Evolutionary conservation across 2,329 filamentous ascomycete species (phyloP).

Genomic region (Ophiocordyceps camponoti-floridani): DNA sequence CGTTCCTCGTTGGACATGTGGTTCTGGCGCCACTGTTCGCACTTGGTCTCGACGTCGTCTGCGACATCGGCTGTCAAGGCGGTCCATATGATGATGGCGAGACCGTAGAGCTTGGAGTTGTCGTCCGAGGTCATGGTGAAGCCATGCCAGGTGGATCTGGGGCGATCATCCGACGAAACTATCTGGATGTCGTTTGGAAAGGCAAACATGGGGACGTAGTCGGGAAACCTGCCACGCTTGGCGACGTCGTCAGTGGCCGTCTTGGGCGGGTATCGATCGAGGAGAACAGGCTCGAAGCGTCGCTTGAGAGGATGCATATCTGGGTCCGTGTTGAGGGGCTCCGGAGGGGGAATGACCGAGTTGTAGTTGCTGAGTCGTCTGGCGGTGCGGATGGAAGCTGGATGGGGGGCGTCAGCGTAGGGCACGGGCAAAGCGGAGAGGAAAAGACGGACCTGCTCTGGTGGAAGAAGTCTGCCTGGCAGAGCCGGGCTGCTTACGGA

Average conservation of each 20-base stretch:
- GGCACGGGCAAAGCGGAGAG: not conserved
- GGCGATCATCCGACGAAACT: constrained; percentile 84
- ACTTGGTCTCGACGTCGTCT: constrained; percentile 66
- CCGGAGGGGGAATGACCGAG: constrained; percentile 85
- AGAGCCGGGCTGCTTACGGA: constrained; percentile 67
- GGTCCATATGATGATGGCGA: constrained; percentile 85
- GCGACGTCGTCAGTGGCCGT: constrained; percentile 63
- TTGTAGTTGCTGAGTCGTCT: constrained; percentile 93
- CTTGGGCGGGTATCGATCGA: constrained; percentile 84
- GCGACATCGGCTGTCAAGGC: constrained; percentile 68
- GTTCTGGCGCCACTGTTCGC: constrained; percentile 66
- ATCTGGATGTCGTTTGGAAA: constrained; percentile 97
- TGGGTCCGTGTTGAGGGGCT: constrained; percentile 75
- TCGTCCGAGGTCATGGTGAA: constrained; percentile 96
- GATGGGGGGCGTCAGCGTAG: constrained; percentile 11
- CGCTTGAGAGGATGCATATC: constrained; percentile 92
- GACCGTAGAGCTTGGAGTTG: constrained; percentile 79
- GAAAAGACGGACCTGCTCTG: constrained; percentile 22
- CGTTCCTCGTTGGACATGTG: constrained; percentile 85
- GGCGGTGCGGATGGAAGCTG: constrained; percentile 55
- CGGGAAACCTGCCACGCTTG: constrained; percentile 72
- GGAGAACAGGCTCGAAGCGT: constrained; percentile 85
- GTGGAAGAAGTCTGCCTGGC: constrained; percentile 46
- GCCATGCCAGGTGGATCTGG: constrained; percentile 94
- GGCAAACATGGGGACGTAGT: constrained; percentile 98